Percentiles rank a stretch among this genome's conserved stretches.
phyloP scores from a whole-genome alignment of 345 rosid species.

The Aquilaria yunnanensis region DNA sequence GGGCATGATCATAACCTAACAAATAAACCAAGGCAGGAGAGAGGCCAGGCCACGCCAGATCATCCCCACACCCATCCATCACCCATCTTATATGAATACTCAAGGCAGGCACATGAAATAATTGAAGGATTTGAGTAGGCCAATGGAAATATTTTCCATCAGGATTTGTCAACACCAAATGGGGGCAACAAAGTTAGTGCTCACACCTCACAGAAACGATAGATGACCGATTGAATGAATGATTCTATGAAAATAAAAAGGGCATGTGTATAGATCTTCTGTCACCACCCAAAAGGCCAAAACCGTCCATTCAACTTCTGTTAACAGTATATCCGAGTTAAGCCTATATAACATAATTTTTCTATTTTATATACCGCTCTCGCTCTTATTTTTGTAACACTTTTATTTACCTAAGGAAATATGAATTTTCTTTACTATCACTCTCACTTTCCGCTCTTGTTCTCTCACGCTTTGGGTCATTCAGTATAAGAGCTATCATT shows the following conservation, averaged over 20 bases:
- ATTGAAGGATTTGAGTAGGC: background rate
- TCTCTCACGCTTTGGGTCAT: no score
- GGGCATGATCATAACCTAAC: constrained; percentile 4
- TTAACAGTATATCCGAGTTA: no score
- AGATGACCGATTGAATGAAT: constrained; percentile 13
- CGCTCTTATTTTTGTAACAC: no score
- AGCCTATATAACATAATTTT: constrained; percentile 2
- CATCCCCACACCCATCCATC: background rate
- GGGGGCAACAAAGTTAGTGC: constrained; percentile 18
- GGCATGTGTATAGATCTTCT: no score
- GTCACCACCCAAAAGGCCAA: no score
- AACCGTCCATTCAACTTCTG: no score
- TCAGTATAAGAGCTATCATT: no score
- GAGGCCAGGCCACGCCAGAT: background rate
- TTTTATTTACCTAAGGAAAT: no score
- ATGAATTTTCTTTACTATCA: no score
- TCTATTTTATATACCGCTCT: background rate
- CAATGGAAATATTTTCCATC: constrained; percentile 10
- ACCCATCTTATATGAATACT: background rate
- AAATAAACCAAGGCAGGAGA: no score
- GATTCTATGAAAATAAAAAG: background rate
- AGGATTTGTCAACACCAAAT: constrained; percentile 21
- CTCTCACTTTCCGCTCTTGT: no score
- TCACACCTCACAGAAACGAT: constrained; percentile 3
- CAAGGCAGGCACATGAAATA: background rate